phyloP scores from a whole-genome alignment of 805 yeast genomes.

The Cyberlindnera maritima region DNA sequence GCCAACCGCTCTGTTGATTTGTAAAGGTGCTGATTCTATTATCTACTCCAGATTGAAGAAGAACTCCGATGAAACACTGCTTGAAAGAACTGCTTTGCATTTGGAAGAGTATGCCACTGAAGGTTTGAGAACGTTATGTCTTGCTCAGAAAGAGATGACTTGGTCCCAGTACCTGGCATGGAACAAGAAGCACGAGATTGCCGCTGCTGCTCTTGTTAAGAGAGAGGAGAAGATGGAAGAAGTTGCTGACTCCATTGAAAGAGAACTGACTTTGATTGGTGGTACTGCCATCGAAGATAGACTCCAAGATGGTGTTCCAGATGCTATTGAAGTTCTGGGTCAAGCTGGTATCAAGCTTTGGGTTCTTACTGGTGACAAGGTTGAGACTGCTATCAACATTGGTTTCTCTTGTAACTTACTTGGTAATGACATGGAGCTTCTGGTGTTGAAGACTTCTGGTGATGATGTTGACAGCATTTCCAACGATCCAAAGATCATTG shows the following conservation, averaged over 20 bases:
- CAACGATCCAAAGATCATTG: conserved; percentile 36
- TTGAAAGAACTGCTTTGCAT: conserved; percentile 65
- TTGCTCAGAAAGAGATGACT: conserved; percentile 63
- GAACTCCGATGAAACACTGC: conserved; percentile 40
- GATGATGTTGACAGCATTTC: conserved; percentile 48
- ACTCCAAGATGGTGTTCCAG: conserved; percentile 83
- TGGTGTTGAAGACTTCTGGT: conserved; percentile 60
- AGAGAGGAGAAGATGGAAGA: conserved; percentile 75
- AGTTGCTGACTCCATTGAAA: conserved; percentile 69
- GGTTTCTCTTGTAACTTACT: conserved; percentile 96
- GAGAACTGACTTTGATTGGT: conserved; percentile 62
- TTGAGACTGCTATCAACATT: conserved; percentile 96
- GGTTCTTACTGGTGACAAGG: conserved; percentile 96
- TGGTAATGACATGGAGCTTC: conserved; percentile 71
- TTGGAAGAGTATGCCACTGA: conserved; percentile 77
- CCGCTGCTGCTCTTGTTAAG: conserved; percentile 58
- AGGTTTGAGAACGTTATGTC: conserved; percentile 77
- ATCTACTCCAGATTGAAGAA: conserved; percentile 63
- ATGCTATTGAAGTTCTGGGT: conserved; percentile 65
- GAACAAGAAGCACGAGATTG: conserved; percentile 59
- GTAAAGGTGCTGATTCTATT: conserved; percentile 85
- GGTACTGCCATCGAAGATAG: conserved; percentile 90
- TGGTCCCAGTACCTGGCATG: conserved; percentile 62
- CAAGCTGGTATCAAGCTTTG: conserved; percentile 79
- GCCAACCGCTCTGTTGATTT: conserved; percentile 62